phyloP scores from a whole-genome alignment of 768 basidiomycete genomes.

The Lactifluus subvellereus region DNA sequence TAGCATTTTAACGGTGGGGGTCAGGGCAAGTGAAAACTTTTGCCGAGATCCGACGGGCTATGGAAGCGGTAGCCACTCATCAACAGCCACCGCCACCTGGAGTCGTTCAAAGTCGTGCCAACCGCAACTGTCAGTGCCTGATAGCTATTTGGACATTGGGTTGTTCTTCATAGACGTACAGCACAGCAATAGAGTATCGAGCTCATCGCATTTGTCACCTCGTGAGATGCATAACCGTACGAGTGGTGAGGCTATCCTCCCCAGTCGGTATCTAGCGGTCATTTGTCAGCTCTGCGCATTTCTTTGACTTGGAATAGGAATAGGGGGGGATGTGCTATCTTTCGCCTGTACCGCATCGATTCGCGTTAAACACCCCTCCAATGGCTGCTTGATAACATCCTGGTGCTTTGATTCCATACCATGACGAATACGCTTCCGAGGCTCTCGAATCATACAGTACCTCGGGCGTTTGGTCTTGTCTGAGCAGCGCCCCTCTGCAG shows the following conservation, averaged over 20 bases:
- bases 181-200: neutral
- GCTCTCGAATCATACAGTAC: too few relatives aligned
- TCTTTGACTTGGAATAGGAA: too few relatives aligned
- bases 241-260: neutral
- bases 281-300: too few relatives aligned
- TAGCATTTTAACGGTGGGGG: conserved; percentile 55
- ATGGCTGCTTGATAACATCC: too few relatives aligned
- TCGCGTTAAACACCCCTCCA: too few relatives aligned
- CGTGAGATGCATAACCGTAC: neutral
- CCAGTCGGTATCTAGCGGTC: too few relatives aligned
- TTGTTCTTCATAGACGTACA: neutral
- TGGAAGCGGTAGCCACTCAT: conserved; percentile 8
- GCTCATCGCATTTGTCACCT: neutral
- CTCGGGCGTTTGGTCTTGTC: too few relatives aligned
- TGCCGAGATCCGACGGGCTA: conserved; percentile 22
- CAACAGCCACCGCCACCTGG: neutral
- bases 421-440: too few relatives aligned
- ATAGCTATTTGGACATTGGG: neutral
- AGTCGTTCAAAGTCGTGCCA: neutral
- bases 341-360: too few relatives aligned
- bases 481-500: too few relatives aligned
- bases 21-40: conserved; percentile 39
- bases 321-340: too few relatives aligned
- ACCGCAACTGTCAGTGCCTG: conserved; percentile 1
- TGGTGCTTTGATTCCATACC: too few relatives aligned